phyloP scores from a whole-genome alignment of 208 protist species.

The Acanthamoeba comandoni region DNA sequence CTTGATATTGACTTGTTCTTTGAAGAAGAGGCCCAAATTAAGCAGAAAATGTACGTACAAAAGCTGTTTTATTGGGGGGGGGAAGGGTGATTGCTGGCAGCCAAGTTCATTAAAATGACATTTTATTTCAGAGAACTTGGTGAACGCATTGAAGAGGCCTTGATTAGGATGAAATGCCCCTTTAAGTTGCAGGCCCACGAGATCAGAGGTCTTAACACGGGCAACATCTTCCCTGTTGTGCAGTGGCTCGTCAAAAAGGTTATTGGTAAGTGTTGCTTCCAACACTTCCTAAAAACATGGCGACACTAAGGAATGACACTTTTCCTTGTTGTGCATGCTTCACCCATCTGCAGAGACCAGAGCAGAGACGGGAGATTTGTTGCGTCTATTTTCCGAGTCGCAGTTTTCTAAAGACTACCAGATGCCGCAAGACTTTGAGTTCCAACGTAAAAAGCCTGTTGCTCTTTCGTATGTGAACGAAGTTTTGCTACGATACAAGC shows the following conservation, averaged over 20 bases:
- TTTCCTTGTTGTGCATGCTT: too few relatives aligned
- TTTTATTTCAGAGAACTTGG: conserved; percentile 85
- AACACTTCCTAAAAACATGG: too few relatives aligned
- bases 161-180: conserved; percentile 89
- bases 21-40: conserved; percentile 88
- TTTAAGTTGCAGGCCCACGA: conserved; percentile 86
- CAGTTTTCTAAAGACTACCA: conserved; percentile 85
- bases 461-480: conserved; percentile 44
- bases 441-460: too few relatives aligned
- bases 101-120: conserved; percentile 25
- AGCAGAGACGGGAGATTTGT: conserved; percentile 86
- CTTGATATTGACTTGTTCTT: conserved; percentile 91
- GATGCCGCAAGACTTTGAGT: conserved; percentile 80
- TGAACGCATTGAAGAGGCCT: conserved; percentile 87
- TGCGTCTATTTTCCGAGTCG: conserved; percentile 85
- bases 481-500: conserved; percentile 78
- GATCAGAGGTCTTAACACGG: conserved; percentile 89
- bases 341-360: too few relatives aligned
- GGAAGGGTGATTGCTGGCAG: too few relatives aligned
- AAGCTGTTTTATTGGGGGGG: too few relatives aligned
- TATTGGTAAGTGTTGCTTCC: too few relatives aligned
- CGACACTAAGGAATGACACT: too few relatives aligned
- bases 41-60: conserved; percentile 88
- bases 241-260: conserved; percentile 91
- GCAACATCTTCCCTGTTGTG: conserved; percentile 87